These are phyloP conservation scores for Hemerocallis citrina DNA, from an alignment of 106 monocot species.

Conservation along the genomic window DNA sequence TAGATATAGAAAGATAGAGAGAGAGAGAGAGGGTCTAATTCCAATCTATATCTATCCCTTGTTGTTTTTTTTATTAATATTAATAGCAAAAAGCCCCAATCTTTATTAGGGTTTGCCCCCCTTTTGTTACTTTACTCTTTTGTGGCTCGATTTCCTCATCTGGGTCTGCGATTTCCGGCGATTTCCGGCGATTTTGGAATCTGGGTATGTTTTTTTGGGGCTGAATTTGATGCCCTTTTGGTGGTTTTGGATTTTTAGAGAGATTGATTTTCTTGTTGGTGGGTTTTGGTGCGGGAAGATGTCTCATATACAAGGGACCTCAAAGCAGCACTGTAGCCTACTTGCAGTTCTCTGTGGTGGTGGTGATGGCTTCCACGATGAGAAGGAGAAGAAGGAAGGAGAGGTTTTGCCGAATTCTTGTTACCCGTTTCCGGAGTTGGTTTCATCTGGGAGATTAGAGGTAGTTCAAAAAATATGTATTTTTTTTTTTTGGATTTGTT, in stretches of 20 bases:
- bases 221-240: not conserved
- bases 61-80: too few relatives aligned
- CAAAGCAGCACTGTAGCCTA: conserved; percentile 61
- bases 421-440: conserved; percentile 69
- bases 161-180: not conserved
- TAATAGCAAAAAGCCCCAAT: too few relatives aligned
- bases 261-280: not conserved
- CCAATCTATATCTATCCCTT: not conserved
- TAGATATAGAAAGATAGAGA: too few relatives aligned
- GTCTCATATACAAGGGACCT: conserved; percentile 38
- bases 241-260: conserved; percentile 1
- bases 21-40: not conserved
- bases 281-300: conserved; percentile 15
- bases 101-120: conserved; percentile 10
- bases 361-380: conserved; percentile 12
- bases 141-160: not conserved
- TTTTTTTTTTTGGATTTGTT: conserved; percentile 9
- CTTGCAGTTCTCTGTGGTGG: conserved; percentile 67
- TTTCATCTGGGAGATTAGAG: conserved; percentile 79
- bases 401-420: not conserved
- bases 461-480: too few relatives aligned
- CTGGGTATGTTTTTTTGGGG: not conserved
- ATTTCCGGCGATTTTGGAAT: conserved; percentile 6
- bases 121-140: conserved; percentile 15
- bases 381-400: conserved; percentile 16